These are phyloP conservation scores for Sugiyamaella xylanicola DNA, from an alignment of 1,139 yeast species.

Conservation along the genomic window DNA sequence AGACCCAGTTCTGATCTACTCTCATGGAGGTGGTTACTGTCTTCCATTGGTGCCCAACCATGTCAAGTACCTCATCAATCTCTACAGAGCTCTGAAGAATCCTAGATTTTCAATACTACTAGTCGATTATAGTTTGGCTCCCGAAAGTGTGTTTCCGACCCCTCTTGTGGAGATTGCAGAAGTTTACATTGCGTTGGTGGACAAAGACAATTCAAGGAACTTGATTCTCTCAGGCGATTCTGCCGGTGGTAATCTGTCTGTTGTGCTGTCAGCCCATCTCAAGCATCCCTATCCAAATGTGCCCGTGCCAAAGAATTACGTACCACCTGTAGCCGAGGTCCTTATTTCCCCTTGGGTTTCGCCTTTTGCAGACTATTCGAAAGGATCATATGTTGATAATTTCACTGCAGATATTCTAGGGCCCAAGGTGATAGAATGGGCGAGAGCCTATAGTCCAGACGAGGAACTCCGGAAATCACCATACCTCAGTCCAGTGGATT, in stretches of 20 bases:
- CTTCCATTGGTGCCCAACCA: conserved; percentile 42
- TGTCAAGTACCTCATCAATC: conserved; percentile 33
- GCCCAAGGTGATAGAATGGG: neutral
- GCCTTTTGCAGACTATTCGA: neutral
- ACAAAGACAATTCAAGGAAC: conserved; percentile 40
- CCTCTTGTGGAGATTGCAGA: conserved; percentile 44
- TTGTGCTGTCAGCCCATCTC: conserved; percentile 43
- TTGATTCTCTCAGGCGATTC: conserved; percentile 49
- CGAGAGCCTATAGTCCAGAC: conserved; percentile 7
- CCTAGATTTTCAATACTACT: conserved; percentile 38
- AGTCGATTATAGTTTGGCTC: conserved; percentile 47
- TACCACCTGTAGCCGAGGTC: neutral
- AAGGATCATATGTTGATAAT: conserved; percentile 13
- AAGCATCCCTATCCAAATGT: neutral
- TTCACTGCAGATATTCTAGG: conserved; percentile 3
- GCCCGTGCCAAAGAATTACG: neutral
- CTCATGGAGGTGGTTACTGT: conserved; percentile 50
- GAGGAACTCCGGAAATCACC: conserved; percentile 1
- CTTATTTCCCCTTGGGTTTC: conserved; percentile 14
- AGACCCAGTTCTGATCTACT: conserved; percentile 34
- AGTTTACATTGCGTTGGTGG: conserved; percentile 30
- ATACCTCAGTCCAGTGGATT: conserved; percentile 14
- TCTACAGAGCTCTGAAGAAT: conserved; percentile 45
- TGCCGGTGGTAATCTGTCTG: conserved; percentile 49
- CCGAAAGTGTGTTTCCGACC: conserved; percentile 44